A percentile compares a stretch with the other conserved stretches of the same genome.
Evolutionary conservation across 371 early-diverging fungal genomes (phyloP).

Genomic region (Homolaphlyctis polyrhiza): DNA sequence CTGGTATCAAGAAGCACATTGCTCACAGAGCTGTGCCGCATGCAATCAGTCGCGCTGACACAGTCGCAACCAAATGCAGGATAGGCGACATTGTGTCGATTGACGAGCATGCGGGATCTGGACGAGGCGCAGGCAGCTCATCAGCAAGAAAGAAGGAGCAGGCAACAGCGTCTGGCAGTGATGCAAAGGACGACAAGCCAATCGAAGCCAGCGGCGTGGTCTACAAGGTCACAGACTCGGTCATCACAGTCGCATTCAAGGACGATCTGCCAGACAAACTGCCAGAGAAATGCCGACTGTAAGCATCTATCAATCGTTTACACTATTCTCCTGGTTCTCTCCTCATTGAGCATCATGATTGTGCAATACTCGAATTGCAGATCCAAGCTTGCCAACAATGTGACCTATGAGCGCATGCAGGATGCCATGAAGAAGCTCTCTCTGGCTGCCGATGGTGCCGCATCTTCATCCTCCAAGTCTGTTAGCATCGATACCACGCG

Average conservation of each 20-base stretch:
- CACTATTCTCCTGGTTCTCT: background rate
- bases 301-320: background rate
- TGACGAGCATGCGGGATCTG: constrained; percentile 41
- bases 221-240: constrained; percentile 51
- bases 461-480: background rate
- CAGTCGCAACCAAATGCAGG: background rate
- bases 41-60: too few relatives aligned
- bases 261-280: constrained; percentile 60
- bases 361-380: too few relatives aligned
- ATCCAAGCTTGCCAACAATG: constrained; percentile 69
- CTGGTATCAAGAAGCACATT: too few relatives aligned
- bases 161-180: constrained; percentile 10
- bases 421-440: constrained; percentile 12
- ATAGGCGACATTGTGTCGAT: constrained; percentile 74
- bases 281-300: constrained; percentile 64
- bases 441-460: background rate
- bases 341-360: background rate
- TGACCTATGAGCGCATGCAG: constrained; percentile 57
- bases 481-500: constrained; percentile 25
- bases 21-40: background rate
- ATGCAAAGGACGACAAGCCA: constrained; percentile 17
- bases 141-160: background rate
- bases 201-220: constrained; percentile 18
- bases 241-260: constrained; percentile 63
- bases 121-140: background rate